A percentile compares a stretch with the other conserved stretches of the same genome.
phyloP scores from a whole-genome alignment of 2,329 filamentous ascomycete species.

The Thermoascus crustaceus region DNA sequence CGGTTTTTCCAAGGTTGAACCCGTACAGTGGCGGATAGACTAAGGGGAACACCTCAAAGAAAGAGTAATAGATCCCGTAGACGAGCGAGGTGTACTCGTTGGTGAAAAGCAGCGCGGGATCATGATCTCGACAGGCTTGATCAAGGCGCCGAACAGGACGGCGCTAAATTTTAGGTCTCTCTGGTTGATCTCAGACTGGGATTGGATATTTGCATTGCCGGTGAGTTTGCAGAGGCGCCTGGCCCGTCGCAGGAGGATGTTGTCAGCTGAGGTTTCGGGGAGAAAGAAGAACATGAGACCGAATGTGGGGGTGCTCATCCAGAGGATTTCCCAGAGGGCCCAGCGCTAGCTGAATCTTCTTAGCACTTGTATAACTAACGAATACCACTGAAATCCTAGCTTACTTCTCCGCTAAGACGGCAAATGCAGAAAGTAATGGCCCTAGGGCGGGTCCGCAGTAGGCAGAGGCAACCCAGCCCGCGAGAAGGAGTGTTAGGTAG shows the following conservation, averaged over 20 bases:
- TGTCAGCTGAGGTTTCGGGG: constrained; percentile 54
- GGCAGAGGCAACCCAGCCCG: constrained; percentile 47
- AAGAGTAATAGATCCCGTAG: constrained; percentile 33
- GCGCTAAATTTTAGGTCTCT: constrained; percentile 5
- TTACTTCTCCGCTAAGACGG: constrained; percentile 36
- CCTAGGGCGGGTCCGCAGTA: constrained; percentile 50
- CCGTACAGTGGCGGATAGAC: constrained; percentile 53
- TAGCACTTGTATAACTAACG: too few relatives aligned
- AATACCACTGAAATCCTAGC: not conserved
- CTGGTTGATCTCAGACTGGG: constrained; percentile 56
- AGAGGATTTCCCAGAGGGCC: constrained; percentile 47
- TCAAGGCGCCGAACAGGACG: constrained; percentile 3
- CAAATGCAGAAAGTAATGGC: constrained; percentile 54
- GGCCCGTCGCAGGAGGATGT: constrained; percentile 55
- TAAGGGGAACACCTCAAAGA: constrained; percentile 59
- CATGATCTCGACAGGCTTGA: not conserved
- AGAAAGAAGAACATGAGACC: constrained; percentile 53
- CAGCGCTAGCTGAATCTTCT: not conserved
- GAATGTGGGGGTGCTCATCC: constrained; percentile 49
- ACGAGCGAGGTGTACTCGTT: constrained; percentile 29
- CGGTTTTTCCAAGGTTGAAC: constrained; percentile 51
- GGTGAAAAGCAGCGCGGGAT: not conserved
- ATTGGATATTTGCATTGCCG: constrained; percentile 44
- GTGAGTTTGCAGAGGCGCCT: constrained; percentile 53
- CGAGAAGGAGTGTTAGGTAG: constrained; percentile 51